phyloP scores from a whole-genome alignment of 2,329 filamentous ascomycete species.

The Colletotrichum echinochloae region DNA sequence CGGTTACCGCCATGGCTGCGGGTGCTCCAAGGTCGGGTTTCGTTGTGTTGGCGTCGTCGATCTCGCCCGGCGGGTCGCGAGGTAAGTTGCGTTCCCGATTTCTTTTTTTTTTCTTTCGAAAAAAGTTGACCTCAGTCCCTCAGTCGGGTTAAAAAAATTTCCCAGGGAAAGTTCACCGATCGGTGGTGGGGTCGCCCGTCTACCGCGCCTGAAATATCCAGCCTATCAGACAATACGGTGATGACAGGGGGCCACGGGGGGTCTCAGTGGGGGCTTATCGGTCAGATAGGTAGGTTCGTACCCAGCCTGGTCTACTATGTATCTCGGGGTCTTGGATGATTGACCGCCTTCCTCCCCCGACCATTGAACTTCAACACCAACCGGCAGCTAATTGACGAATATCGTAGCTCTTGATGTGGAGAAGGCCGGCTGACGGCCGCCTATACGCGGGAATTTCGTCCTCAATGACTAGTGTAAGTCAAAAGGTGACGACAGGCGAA shows the following conservation, averaged over 20 bases:
- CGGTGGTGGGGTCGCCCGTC: constrained; percentile 40
- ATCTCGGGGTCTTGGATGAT: constrained; percentile 2
- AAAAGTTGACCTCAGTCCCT: constrained; percentile 3
- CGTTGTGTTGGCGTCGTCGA: constrained; percentile 9
- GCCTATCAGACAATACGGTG: constrained; percentile 38
- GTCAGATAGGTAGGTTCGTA: constrained; percentile 24
- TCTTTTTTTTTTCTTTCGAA: too few relatives aligned
- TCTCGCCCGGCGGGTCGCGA: constrained; percentile 37
- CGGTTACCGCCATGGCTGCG: constrained; percentile 51
- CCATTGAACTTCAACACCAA: neutral
- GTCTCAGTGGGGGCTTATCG: neutral
- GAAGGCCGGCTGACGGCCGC: neutral
- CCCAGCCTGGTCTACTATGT: neutral
- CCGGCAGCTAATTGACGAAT: neutral
- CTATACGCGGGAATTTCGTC: neutral
- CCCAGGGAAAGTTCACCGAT: constrained; percentile 38
- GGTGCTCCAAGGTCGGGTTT: neutral
- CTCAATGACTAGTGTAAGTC: neutral
- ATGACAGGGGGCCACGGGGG: constrained; percentile 23
- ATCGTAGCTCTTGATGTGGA: constrained; percentile 3
- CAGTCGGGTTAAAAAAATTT: constrained; percentile 27
- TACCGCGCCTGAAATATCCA: constrained; percentile 23
- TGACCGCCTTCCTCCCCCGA: constrained; percentile 23
- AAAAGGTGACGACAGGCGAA: constrained; percentile 1
- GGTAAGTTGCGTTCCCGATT: constrained; percentile 30